Evolutionary conservation across 768 basidiomycete genomes (phyloP).

Genomic region (Leccinellum luteum): DNA sequence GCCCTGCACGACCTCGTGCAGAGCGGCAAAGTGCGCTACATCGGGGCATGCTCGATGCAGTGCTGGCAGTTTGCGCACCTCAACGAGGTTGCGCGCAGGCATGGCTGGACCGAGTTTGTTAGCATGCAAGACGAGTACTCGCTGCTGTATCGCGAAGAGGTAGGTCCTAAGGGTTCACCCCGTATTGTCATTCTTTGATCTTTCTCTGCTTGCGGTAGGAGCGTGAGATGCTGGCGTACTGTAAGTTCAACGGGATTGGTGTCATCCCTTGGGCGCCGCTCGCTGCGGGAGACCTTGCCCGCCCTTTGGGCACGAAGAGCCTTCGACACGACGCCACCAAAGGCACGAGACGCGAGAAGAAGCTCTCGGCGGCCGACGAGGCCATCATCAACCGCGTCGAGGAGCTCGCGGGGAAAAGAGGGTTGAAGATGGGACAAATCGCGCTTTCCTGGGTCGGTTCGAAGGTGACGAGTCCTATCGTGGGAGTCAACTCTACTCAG

Average conservation of each 20-base stretch:
- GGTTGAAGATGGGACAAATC: slow-evolving; percentile 43
- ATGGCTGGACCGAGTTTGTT: slow-evolving; percentile 53
- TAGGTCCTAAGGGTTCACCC: background rate
- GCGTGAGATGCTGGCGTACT: slow-evolving; percentile 44
- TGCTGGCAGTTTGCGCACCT: slow-evolving; percentile 43
- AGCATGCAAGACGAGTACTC: slow-evolving; percentile 56
- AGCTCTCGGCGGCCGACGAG: slow-evolving; percentile 27
- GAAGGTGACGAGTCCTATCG: slow-evolving; percentile 47
- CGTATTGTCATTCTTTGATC: background rate
- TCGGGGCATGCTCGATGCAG: slow-evolving; percentile 46
- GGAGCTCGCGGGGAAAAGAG: slow-evolving; percentile 39
- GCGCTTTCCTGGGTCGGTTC: slow-evolving; percentile 41
- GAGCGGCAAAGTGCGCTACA: slow-evolving; percentile 50
- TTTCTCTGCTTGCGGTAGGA: slow-evolving; percentile 30
- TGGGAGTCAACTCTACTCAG: slow-evolving; percentile 36
- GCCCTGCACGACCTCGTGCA: slow-evolving; percentile 49
- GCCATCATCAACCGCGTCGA: slow-evolving; percentile 40
- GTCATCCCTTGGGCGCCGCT: slow-evolving; percentile 52
- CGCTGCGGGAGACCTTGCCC: slow-evolving; percentile 36
- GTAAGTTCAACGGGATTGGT: slow-evolving; percentile 48
- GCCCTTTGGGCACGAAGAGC: slow-evolving; percentile 32
- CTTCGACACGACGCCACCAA: slow-evolving; percentile 13
- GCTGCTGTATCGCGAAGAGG: slow-evolving; percentile 53
- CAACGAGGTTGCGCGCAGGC: slow-evolving; percentile 42
- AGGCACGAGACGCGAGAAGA: slow-evolving; percentile 26